Evolutionary conservation across 2,329 filamentous ascomycete species (phyloP), one percentile per base, ranked within the genome.

Genomic region (Neonectria punicea): DNA sequence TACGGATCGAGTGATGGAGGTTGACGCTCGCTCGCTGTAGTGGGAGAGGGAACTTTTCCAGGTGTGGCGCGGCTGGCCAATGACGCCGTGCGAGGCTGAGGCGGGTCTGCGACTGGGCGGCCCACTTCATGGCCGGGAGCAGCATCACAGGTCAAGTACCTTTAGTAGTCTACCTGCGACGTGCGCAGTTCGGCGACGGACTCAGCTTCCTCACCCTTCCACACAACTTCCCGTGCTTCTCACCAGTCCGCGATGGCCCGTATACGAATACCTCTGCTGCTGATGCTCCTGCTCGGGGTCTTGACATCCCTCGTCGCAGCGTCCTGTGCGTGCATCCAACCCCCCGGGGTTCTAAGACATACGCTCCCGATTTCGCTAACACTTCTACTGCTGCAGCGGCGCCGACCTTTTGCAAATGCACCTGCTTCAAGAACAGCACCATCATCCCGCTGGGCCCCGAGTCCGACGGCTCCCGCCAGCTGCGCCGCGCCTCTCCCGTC

Each of bases 381-480:
- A 58, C 41, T 28, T 36, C 22, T 47, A 16, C n/a, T 10, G 1
- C 6, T 59, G 14, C 73, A 90, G 88, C 85, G 34, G 85, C 87
- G 47, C 88, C 87, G 18, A 87, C 86, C 2, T 91, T 90, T 76
- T 91, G 89, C 83, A 91, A 91, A 83, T 91, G 89, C 80, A 90
- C 87, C 70, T 91, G 89, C 80, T 89, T 89, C 81, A 87, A 87
- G 71, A 90, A 91, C 81, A 89, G 86, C 82, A 90, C 88, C 69
- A 89, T 91, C 73, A 89, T 91, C 74, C 83, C 86, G 14, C 83
- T 90, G 10, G 86, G 83, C n/a, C 83, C 82, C 63, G 72, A 78
- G 57, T 68, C 76, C 72, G 66, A 76, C 67, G 63, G 75, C 69
- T 67, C 71, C 8, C 47, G 73, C 36, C 73, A 71, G 9, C 39